Conservation (phyloP, 2,329 filamentous ascomycete genomes). For the Beauveria caledonica region DNA sequence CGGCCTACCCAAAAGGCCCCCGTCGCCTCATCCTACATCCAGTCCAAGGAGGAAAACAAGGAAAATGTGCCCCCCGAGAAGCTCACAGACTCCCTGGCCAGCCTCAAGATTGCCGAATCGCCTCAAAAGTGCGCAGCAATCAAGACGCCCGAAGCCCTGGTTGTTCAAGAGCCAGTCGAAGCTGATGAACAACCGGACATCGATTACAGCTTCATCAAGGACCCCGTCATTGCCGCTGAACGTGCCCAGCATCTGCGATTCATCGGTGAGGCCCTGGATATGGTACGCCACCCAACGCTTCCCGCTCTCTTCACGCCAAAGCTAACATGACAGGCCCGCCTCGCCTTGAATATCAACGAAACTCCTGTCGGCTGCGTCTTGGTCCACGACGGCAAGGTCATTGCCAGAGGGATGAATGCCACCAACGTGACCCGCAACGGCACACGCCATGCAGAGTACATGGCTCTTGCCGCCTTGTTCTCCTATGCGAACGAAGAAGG, state of each 20-base stretch:
- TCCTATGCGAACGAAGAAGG: constrained; percentile 30
- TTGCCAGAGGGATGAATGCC: constrained; percentile 91
- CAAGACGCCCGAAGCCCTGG: background rate
- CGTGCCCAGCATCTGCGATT: constrained; percentile 41
- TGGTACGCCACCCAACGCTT: constrained; percentile 49
- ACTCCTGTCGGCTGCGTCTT: constrained; percentile 96
- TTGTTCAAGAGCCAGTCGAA: background rate
- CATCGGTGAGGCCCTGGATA: constrained; percentile 78
- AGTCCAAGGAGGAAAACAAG: constrained; percentile 3
- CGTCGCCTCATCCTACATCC: background rate
- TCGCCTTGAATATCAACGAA: constrained; percentile 78
- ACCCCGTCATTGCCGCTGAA: constrained; percentile 24
- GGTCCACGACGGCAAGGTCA: constrained; percentile 68
- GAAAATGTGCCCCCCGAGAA: constrained; percentile 10
- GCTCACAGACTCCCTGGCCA: background rate
- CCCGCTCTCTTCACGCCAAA: background rate
- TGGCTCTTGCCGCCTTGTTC: constrained; percentile 61
- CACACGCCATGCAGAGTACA: constrained; percentile 90
- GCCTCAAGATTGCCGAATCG: background rate
- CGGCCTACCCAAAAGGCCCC: constrained; percentile 31
- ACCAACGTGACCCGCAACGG: constrained; percentile 88
- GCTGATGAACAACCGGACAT: background rate
- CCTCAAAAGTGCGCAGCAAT: background rate
- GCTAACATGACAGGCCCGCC: constrained; percentile 56
- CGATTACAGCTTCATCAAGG: constrained; percentile 12